Base-by-base conservation (phyloP, 768 basidiomycete species). In the Arthromyces matolae region DNA sequence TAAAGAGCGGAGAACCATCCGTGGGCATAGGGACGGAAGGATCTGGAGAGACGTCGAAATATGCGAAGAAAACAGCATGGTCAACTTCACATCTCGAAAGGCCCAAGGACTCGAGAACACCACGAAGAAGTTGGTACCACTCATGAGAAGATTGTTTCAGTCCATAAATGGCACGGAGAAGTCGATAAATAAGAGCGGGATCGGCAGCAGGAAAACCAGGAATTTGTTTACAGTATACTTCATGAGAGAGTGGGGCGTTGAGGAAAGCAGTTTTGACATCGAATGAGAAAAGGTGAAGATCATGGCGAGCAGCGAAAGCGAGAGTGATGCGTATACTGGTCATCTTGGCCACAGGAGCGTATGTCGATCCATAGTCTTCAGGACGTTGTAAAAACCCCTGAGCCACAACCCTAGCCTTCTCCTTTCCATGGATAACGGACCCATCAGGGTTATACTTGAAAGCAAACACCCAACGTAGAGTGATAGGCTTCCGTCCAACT, bases 331-430 rank as follows among this genome's bases (percentile, higher is more conserved):
- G 47, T 4, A 67, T 54, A 29, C 62, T 55, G 2, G n/a, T n/a
- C n/a, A n/a, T n/a, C n/a, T n/a, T n/a, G n/a, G n/a, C n/a, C n/a
- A n/a, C n/a, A n/a, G n/a, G n/a, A n/a, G n/a, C n/a, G n/a, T n/a
- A n/a, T n/a, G n/a, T n/a, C n/a, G n/a, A n/a, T n/a, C n/a, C n/a
- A n/a, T n/a, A n/a, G n/a, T n/a, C n/a, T n/a, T n/a, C n/a, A n/a
- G n/a, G n/a, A n/a, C n/a, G n/a, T n/a, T 50, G 36, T 12, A 60
- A 29, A 14, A 31, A 31, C 8, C 29, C 22, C 56, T 57, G 66
- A 68, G n/a, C 65, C 66, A 8, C 44, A 49, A 31, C 51, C 0
- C 62, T 52, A 2, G 63, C 64, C 49, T 64, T 70, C n/a, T n/a
- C n/a, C n/a, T n/a, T n/a, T n/a, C n/a, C n/a, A n/a, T n/a, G n/a